Percentiles rank a stretch among this genome's conserved stretches.
Evolutionary conservation across 352 stramenopile genomes (phyloP).

Genomic region (Phytophthora crassamura): DNA sequence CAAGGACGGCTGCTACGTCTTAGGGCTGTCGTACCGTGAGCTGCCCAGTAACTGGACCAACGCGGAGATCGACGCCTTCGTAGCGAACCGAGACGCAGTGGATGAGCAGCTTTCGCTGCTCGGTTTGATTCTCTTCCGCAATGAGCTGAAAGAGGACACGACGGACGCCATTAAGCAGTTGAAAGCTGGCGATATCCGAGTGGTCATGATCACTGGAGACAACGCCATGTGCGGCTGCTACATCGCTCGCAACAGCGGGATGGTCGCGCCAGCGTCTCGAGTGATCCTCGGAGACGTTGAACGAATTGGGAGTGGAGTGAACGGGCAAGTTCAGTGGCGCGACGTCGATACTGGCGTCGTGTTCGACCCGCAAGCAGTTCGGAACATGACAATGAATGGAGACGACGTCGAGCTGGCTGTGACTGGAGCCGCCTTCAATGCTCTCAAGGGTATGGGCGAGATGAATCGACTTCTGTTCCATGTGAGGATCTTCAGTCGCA

Average conservation of each 20-base stretch:
- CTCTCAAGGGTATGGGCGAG: conserved; percentile 41
- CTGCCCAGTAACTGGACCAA: conserved; percentile 40
- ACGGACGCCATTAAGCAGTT: conserved; percentile 66
- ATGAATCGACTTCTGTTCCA: conserved; percentile 46
- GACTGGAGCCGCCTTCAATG: conserved; percentile 47
- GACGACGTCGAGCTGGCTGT: conserved; percentile 50
- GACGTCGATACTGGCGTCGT: conserved; percentile 41
- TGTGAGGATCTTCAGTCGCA: conserved; percentile 58
- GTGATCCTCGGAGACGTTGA: conserved; percentile 49
- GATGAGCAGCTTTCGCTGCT: conserved; percentile 75
- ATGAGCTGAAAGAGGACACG: conserved; percentile 80
- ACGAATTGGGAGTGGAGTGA: conserved; percentile 10
- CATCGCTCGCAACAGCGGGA: conserved; percentile 52
- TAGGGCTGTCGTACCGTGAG: conserved; percentile 59
- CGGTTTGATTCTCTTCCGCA: conserved; percentile 86
- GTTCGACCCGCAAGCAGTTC: conserved; percentile 35
- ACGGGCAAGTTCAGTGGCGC: conserved; percentile 43
- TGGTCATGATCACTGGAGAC: conserved; percentile 87
- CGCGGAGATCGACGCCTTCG: conserved; percentile 46
- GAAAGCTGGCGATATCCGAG: conserved; percentile 61
- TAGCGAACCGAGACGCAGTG: conserved; percentile 69
- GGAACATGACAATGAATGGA: conserved; percentile 18
- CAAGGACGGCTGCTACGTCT: conserved; percentile 78
- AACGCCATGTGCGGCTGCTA: conserved; percentile 65
- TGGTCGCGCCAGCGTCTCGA: conserved; percentile 36